These are phyloP conservation scores for Lentinula detonsa DNA, from an alignment of 768 basidiomycete species.

Conservation along the genomic window DNA sequence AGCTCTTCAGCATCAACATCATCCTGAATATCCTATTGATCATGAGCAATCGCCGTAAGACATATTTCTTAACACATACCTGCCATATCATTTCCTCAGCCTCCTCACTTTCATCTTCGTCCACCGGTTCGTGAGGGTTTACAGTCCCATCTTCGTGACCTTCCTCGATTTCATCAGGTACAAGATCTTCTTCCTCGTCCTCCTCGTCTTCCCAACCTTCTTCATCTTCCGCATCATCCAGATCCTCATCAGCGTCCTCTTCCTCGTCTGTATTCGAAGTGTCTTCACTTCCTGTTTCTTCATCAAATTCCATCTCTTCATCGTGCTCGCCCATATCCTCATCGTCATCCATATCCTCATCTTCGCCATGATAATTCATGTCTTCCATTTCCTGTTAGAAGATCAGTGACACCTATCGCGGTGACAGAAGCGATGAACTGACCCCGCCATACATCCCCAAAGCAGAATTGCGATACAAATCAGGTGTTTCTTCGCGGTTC, in stretches of 20 bases:
- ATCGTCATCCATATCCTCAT: conserved; percentile 78
- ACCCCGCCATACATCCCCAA: conserved; percentile 94
- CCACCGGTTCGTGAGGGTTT: conserved; percentile 22
- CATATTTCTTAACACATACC: conserved; percentile 26
- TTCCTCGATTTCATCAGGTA: conserved; percentile 38
- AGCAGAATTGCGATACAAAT: conserved; percentile 93
- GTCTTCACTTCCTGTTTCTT: conserved; percentile 77
- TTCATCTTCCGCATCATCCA: conserved; percentile 49
- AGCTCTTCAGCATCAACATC: conserved; percentile 38
- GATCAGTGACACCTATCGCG: conserved; percentile 10
- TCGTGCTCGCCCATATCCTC: conserved; percentile 81
- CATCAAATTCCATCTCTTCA: conserved; percentile 83
- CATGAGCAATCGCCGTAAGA: conserved; percentile 11
- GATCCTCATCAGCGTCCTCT: conserved; percentile 57
- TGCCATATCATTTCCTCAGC: conserved; percentile 54
- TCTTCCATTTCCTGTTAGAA: conserved; percentile 77
- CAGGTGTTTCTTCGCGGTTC: conserved; percentile 77
- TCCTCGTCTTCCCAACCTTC: conserved; percentile 64
- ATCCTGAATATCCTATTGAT: conserved; percentile 45
- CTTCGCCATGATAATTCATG: conserved; percentile 48
- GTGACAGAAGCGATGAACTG: conserved; percentile 25
- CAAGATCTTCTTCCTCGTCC: conserved; percentile 57
- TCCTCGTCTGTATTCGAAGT: conserved; percentile 74
- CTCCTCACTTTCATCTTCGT: conserved; percentile 42
- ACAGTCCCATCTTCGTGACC: conserved; percentile 46